phyloP scores from a whole-genome alignment of 2,329 filamentous ascomycete species.

The Colletotrichum coccodes region DNA sequence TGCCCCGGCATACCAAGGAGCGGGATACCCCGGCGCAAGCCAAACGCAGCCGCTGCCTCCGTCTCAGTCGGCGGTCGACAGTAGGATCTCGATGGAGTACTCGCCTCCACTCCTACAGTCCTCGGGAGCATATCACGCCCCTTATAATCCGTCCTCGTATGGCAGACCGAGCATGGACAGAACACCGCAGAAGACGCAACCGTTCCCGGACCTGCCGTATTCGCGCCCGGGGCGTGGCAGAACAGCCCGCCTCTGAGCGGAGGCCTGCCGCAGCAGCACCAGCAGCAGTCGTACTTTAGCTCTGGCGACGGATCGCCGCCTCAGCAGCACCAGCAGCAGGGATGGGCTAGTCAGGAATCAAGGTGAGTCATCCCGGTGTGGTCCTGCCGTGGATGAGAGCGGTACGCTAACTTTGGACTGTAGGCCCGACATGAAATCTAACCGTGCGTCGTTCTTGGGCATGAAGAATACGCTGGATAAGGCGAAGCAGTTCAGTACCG shows the following conservation, averaged over 20 bases:
- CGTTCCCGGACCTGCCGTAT: slow-evolving; percentile 25
- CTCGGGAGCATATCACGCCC: neutral
- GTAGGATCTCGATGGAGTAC: neutral
- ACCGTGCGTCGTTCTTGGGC: slow-evolving; percentile 28
- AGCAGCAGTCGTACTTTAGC: slow-evolving; percentile 6
- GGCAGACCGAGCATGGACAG: slow-evolving; percentile 19
- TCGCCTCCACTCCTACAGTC: neutral
- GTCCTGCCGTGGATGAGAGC: too few species aligned
- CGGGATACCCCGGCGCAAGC: neutral
- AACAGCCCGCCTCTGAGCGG: slow-evolving; percentile 7
- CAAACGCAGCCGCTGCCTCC: neutral
- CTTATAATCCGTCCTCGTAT: slow-evolving; percentile 17
- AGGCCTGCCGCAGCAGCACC: slow-evolving; percentile 4
- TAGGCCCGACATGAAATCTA: slow-evolving; percentile 26
- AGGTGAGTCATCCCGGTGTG: neutral
- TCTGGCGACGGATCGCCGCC: slow-evolving; percentile 1
- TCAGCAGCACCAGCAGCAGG: slow-evolving; percentile 17
- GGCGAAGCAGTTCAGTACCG: slow-evolving; percentile 29
- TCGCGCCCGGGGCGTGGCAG: slow-evolving; percentile 25
- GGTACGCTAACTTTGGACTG: neutral
- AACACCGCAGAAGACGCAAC: slow-evolving; percentile 19
- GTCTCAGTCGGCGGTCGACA: neutral
- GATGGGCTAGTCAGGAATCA: slow-evolving; percentile 9
- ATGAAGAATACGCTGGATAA: slow-evolving; percentile 33
- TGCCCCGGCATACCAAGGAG: slow-evolving; percentile 12